Evolutionary conservation across 805 yeast species (phyloP).

Genomic region (Barnettozyma pratensis): DNA sequence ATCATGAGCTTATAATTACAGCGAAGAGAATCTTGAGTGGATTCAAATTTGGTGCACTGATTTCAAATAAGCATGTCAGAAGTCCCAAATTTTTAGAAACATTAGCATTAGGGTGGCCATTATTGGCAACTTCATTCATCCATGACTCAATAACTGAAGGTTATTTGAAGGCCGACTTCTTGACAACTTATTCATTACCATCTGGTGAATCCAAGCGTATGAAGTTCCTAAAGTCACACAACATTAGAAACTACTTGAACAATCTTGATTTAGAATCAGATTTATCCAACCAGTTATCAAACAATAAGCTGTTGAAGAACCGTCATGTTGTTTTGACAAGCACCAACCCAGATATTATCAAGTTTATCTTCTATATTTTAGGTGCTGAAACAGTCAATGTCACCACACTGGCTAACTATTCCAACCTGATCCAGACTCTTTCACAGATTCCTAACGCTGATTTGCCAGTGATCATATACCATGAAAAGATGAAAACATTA

Average conservation of each 20-base stretch:
- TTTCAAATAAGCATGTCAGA: constrained; percentile 47
- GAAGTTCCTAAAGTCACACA: constrained; percentile 40
- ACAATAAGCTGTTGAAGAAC: constrained; percentile 28
- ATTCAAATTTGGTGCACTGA: constrained; percentile 56
- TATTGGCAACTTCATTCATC: constrained; percentile 55
- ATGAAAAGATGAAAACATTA: not conserved
- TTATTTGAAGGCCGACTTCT: constrained; percentile 25
- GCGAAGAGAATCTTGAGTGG: constrained; percentile 11
- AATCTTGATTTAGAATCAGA: constrained; percentile 29
- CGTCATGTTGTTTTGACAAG: constrained; percentile 18
- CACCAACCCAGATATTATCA: constrained; percentile 27
- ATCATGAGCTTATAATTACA: constrained; percentile 1
- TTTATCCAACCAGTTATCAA: constrained; percentile 37
- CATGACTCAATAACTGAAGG: constrained; percentile 38
- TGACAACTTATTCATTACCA: constrained; percentile 59
- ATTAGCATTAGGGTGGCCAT: constrained; percentile 83
- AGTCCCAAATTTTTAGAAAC: constrained; percentile 76
- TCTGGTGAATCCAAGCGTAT: constrained; percentile 60
- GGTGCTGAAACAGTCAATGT: constrained; percentile 31
- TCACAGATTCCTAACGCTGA: constrained; percentile 15
- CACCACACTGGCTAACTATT: constrained; percentile 2
- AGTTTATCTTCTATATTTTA: constrained; percentile 40
- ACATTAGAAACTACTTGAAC: constrained; percentile 38
- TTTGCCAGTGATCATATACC: constrained; percentile 2
- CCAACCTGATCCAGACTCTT: constrained; percentile 1